Evolutionary conservation across 2,329 filamentous ascomycete genomes (phyloP).

Genomic region (Exophiala oligosperma): DNA sequence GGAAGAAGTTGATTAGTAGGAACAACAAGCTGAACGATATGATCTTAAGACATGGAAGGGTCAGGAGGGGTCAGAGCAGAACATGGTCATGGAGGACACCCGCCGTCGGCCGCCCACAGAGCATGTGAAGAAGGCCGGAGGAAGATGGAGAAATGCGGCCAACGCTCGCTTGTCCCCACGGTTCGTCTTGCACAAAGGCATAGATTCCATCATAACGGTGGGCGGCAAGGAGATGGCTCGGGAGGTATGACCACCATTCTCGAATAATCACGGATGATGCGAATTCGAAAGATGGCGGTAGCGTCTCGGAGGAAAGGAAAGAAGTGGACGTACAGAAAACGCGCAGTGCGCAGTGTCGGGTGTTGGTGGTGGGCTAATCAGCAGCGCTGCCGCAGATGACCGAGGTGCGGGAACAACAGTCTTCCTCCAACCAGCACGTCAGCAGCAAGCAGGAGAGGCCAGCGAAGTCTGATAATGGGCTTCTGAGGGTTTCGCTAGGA

Average conservation of each 20-base stretch:
- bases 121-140: conserved; percentile 11
- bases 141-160: conserved; percentile 2
- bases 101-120: not conserved
- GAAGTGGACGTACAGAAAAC: conserved; percentile 20
- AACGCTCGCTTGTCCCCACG: conserved; percentile 5
- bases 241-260: not conserved
- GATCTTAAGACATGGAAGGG: conserved; percentile 1
- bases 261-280: conserved; percentile 1
- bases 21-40: conserved; percentile 10
- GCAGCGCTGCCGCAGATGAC: not conserved
- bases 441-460: not conserved
- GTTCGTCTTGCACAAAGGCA: not conserved
- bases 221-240: conserved; percentile 1
- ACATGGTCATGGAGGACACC: not conserved
- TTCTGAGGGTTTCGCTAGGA: not conserved
- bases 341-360: conserved; percentile 1
- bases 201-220: not conserved
- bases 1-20: not conserved
- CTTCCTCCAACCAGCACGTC: not conserved
- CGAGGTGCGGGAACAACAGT: not conserved
- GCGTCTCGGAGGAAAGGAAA: conserved; percentile 30
- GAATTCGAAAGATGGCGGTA: conserved; percentile 7
- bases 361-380: not conserved
- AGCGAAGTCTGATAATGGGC: not conserved
- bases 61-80: conserved; percentile 21